Evolutionary conservation across 805 yeast species (phyloP).

Genomic region (Kodamaea lidongshanica): DNA sequence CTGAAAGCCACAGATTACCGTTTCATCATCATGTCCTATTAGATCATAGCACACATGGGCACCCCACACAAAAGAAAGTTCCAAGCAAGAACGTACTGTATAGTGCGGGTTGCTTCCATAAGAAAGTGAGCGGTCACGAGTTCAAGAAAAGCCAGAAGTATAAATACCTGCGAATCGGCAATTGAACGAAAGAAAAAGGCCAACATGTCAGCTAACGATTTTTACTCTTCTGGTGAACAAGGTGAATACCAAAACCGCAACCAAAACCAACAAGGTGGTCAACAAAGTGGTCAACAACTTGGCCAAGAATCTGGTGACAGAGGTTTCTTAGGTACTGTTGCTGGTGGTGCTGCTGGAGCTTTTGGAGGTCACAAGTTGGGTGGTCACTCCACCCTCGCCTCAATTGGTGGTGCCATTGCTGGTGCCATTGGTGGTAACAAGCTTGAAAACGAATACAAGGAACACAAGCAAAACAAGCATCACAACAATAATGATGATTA

Average conservation of each 20-base stretch:
- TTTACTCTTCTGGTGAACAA: slow-evolving; percentile 21
- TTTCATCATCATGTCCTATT: too few species aligned
- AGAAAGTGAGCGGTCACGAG: too few species aligned
- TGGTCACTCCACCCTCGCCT: slow-evolving; percentile 25
- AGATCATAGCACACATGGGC: too few species aligned
- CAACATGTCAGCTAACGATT: slow-evolving; percentile 24
- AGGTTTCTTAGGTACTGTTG: slow-evolving; percentile 22
- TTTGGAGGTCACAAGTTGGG: slow-evolving; percentile 22
- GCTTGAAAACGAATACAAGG: slow-evolving; percentile 18
- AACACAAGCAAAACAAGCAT: slow-evolving; percentile 10
- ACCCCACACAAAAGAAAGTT: too few species aligned
- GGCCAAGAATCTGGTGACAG: slow-evolving; percentile 21
- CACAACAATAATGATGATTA: slow-evolving; percentile 7
- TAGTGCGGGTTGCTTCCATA: too few species aligned
- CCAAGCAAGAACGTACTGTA: too few species aligned
- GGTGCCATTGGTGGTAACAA: slow-evolving; percentile 27
- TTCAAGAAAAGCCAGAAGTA: too few species aligned
- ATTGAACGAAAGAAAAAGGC: slow-evolving; percentile 1
- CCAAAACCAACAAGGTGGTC: slow-evolving; percentile 7
- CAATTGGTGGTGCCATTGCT: slow-evolving; percentile 23
- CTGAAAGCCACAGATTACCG: too few species aligned
- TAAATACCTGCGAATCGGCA: too few species aligned
- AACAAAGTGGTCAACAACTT: slow-evolving; percentile 8
- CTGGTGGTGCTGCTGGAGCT: slow-evolving; percentile 29
- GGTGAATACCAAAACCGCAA: slow-evolving; percentile 13